Conservation (phyloP, 805 yeast genomes). For the Peterozyma xylosa region DNA sequence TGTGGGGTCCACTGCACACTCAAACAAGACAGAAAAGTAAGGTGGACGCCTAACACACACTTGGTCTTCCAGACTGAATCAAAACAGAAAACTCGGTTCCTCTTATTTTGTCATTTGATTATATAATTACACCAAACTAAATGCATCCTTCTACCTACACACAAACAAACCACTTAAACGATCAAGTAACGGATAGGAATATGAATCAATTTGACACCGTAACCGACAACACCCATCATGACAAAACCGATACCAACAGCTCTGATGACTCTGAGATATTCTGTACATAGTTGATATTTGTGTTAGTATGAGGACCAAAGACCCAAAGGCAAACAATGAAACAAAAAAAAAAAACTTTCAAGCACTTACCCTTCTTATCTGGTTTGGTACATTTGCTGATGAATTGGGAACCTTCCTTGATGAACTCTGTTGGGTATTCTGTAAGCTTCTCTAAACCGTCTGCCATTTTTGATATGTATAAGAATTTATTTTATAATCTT, state of each 20-base stretch:
- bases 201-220: constrained; percentile 87
- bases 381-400: constrained; percentile 92
- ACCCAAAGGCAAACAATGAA: neutral
- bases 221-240: constrained; percentile 97
- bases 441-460: constrained; percentile 69
- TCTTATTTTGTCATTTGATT: neutral
- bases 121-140: neutral
- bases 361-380: constrained; percentile 56
- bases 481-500: neutral
- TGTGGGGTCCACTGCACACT: too few species aligned
- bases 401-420: constrained; percentile 87
- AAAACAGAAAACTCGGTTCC: neutral
- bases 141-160: neutral
- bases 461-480: constrained; percentile 25
- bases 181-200: constrained; percentile 95
- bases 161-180: constrained; percentile 41
- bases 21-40: too few species aligned
- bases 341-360: neutral
- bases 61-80: neutral
- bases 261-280: constrained; percentile 79
- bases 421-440: constrained; percentile 85
- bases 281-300: constrained; percentile 28
- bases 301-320: constrained; percentile 14
- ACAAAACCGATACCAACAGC: constrained; percentile 96
- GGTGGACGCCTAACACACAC: too few species aligned